Evolutionary conservation across 345 rosid species (phyloP), one percentile per base, ranked within the genome.

Genomic region (Murraya koenigii): DNA sequence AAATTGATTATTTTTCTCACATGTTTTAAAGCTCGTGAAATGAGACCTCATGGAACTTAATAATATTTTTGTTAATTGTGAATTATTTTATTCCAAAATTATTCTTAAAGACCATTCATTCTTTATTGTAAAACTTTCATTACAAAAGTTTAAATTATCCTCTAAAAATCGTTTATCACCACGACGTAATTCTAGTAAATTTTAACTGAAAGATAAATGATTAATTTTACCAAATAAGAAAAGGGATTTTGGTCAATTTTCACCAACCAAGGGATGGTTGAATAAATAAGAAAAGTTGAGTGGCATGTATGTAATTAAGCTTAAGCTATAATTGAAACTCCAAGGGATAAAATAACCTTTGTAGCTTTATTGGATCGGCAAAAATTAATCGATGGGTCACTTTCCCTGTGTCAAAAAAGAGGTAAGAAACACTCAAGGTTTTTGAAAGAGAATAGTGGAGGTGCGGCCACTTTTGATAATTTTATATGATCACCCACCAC

Each of bases 401-500:
- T 44, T 44, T 4, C 17, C 49, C 17, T 13, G 49, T 14, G 49
- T 44, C 49, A 44, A 44, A 44, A 44, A 3, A 17, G 17, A 13
- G 15, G 3, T 1, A 44, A 13, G 17, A 3, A 44, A 44, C 49
- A 13, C 49, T 44, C 32, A 30, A 72, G 56, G 39, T 47, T 22
- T 30, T 47, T 25, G 61, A 75, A 72, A 70, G 25, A 38, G 11
- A 11, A 6, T 11, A 41, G 36, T 11, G 14, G 72, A 7, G 30
- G 55, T 15, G 82, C 25, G 69, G 74, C 69, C 23, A 58, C 77
- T 60, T 76, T 71, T 72, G 67, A 69, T 72, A 25, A 80, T 69
- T 66, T 58, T 23, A 69, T 44, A 79, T 81, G 82, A 84, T 87
- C 65, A 70, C 56, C 75, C 83, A 75, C 78, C 74, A 59, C 67